phyloP scores from a whole-genome alignment of 176 grass and related monocot genomes.

The Areca catechu region DNA sequence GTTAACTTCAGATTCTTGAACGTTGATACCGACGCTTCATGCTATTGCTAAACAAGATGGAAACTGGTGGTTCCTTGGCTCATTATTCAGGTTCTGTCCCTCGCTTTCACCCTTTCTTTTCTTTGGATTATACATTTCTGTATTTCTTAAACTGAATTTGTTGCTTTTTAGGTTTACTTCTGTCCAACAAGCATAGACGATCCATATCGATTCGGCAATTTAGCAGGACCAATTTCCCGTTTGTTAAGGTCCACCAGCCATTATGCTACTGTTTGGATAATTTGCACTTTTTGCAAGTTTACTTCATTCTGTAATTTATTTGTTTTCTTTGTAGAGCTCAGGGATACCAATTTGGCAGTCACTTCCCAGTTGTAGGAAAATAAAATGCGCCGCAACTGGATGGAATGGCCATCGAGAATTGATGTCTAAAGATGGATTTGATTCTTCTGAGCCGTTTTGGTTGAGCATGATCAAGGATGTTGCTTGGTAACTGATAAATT shows the following conservation, averaged over 20 bases:
- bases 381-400: slow-evolving; percentile 22
- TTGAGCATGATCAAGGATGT: slow-evolving; percentile 29
- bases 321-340: slow-evolving; percentile 12
- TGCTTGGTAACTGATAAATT: slow-evolving; percentile 15
- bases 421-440: slow-evolving; percentile 15
- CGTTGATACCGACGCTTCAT: too few species aligned
- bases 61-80: background rate
- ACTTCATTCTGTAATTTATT: background rate
- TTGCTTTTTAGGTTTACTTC: slow-evolving; percentile 17
- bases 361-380: slow-evolving; percentile 7
- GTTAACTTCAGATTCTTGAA: too few species aligned
- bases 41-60: slow-evolving; percentile 3
- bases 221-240: slow-evolving; percentile 13
- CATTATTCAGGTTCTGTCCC: background rate
- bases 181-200: slow-evolving; percentile 6
- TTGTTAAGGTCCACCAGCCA: slow-evolving; percentile 17
- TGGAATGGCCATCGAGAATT: slow-evolving; percentile 10
- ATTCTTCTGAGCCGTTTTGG: slow-evolving; percentile 28
- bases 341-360: background rate
- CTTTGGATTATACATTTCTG: background rate
- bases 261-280: background rate
- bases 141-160: background rate
- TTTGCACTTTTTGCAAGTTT: too few species aligned
- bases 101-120: background rate
- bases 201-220: background rate